A percentile compares a stretch with the other conserved stretches of the same genome.
phyloP scores from a whole-genome alignment of 371 early-diverging fungal genomes.

The Apophysomyces trapeziformis region DNA sequence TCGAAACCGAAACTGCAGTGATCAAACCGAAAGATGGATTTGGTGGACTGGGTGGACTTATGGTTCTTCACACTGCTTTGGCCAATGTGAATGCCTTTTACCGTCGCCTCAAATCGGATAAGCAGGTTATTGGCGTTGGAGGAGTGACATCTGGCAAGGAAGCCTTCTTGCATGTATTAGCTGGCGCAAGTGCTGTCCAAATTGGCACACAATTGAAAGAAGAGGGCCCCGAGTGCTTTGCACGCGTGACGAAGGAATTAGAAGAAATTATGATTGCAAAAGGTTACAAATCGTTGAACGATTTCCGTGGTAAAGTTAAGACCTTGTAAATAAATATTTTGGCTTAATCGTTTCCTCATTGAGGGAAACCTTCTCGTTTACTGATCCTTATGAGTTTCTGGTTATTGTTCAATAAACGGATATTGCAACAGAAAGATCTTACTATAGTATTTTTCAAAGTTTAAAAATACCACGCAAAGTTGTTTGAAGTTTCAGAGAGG shows the following conservation, averaged over 20 bases:
- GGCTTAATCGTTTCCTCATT: no score
- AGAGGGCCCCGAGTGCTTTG: conserved; percentile 50
- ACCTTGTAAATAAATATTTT: conserved; percentile 39
- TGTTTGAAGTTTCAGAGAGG: no score
- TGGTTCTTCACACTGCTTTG: conserved; percentile 51
- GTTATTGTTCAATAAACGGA: no score
- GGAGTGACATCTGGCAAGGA: conserved; percentile 56
- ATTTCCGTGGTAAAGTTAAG: conserved; percentile 60
- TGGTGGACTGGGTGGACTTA: conserved; percentile 54
- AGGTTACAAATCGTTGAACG: conserved; percentile 48
- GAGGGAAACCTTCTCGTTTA: background rate
- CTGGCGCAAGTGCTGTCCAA: conserved; percentile 56
- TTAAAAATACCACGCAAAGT: no score
- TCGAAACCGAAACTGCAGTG: conserved; percentile 50
- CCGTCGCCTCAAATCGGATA: conserved; percentile 41
- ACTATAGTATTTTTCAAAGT: no score
- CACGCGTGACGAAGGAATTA: conserved; percentile 50
- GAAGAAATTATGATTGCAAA: conserved; percentile 51
- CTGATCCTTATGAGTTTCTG: background rate
- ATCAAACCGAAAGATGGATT: conserved; percentile 59
- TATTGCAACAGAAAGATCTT: no score
- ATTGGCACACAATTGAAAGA: conserved; percentile 53
- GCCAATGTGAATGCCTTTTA: conserved; percentile 57
- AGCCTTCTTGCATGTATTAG: conserved; percentile 52
- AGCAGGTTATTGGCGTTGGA: conserved; percentile 57